Percentiles rank a stretch among this genome's conserved stretches.
Conservation (phyloP, 73 alveolate genomes). For the Paramecium primaurelia region DNA sequence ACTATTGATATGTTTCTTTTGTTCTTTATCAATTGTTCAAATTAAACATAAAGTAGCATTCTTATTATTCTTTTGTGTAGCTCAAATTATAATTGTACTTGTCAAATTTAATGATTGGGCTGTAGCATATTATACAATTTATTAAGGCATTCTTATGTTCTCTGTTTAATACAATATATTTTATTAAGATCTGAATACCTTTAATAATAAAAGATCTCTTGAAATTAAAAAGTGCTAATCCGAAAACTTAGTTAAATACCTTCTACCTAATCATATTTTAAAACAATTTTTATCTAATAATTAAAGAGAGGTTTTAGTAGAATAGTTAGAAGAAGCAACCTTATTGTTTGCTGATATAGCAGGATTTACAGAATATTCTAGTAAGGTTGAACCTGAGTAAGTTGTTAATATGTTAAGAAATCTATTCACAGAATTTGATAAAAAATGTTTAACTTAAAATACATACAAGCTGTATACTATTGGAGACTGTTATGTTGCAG, state of each 20-base stretch:
- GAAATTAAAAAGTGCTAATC: not conserved
- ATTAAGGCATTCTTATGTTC: not conserved
- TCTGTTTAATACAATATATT: not conserved
- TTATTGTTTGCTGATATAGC: constrained; percentile 88
- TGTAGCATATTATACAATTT: not conserved
- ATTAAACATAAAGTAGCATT: not conserved
- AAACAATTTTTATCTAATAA: constrained; percentile 64
- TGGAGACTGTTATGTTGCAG: constrained; percentile 89
- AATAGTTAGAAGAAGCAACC: constrained; percentile 75
- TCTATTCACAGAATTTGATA: constrained; percentile 77
- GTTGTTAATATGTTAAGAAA: constrained; percentile 80
- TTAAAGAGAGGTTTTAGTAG: constrained; percentile 77
- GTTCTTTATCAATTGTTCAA: not conserved
- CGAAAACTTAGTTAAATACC: not conserved
- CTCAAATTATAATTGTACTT: not conserved
- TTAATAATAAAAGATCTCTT: not conserved
- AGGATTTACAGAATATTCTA: constrained; percentile 78
- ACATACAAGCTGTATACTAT: constrained; percentile 82
- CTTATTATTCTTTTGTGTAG: not conserved
- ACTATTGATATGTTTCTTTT: constrained; percentile 7
- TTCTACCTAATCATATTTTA: constrained; percentile 45
- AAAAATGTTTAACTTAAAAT: constrained; percentile 71
- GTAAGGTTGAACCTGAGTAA: constrained; percentile 76
- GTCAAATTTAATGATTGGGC: not conserved
- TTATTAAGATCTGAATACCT: not conserved